These are phyloP conservation scores for Agaricus subrufescens DNA, from an alignment of 768 basidiomycete genomes.

Conservation along the genomic window DNA sequence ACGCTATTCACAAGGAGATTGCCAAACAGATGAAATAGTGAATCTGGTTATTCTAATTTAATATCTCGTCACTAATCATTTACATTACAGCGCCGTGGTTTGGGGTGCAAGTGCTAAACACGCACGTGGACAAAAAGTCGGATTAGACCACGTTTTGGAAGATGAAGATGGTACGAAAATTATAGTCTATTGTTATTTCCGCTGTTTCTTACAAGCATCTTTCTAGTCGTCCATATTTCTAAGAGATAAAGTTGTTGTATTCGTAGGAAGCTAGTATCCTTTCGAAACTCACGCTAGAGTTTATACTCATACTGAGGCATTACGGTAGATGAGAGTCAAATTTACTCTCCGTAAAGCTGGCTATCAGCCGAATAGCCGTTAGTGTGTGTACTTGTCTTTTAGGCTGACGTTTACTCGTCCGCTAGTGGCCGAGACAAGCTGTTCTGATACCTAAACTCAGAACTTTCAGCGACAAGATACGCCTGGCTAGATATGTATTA, in stretches of 20 bases:
- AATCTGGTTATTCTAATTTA: slow-evolving; percentile 19
- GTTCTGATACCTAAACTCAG: too few species aligned
- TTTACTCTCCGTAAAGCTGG: too few species aligned
- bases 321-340: too few species aligned
- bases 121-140: slow-evolving; percentile 92
- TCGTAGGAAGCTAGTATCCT: background rate
- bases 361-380: too few species aligned
- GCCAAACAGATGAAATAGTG: slow-evolving; percentile 97
- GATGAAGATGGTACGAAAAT: slow-evolving; percentile 76
- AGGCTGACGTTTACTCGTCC: too few species aligned
- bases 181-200: slow-evolving; percentile 48
- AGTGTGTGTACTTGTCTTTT: too few species aligned
- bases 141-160: slow-evolving; percentile 78
- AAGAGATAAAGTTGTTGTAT: slow-evolving; percentile 29
- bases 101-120: slow-evolving; percentile 99
- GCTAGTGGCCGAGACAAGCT: too few species aligned
- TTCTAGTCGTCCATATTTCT: slow-evolving; percentile 25
- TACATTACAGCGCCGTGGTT: slow-evolving; percentile 64
- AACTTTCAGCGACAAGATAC: too few species aligned
- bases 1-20: slow-evolving; percentile 93
- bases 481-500: too few species aligned
- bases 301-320: too few species aligned
- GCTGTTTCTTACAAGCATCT: background rate
- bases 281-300: background rate
- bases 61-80: background rate